phyloP scores from a whole-genome alignment of 441 rosid genomes.

The Melastoma candidum region DNA sequence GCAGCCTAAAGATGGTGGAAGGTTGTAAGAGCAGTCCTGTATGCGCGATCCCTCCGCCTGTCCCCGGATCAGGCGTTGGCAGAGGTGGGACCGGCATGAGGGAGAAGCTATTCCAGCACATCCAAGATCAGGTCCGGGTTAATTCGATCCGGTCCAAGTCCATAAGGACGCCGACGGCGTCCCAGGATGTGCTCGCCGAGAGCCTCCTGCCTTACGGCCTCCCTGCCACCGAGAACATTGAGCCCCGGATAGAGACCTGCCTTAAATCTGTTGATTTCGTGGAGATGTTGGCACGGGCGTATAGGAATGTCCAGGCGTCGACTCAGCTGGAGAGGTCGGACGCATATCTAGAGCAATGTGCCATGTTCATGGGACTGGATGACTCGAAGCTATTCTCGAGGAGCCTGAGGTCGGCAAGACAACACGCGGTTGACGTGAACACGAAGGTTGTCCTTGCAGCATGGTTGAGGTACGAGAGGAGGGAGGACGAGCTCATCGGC shows the following conservation, averaged over 20 bases:
- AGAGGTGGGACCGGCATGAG: slow-evolving; percentile 34
- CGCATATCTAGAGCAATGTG: slow-evolving; percentile 60
- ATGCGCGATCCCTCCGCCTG: slow-evolving; percentile 50
- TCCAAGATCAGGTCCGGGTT: slow-evolving; percentile 56
- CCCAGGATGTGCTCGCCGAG: slow-evolving; percentile 21
- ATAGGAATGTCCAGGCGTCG: slow-evolving; percentile 43
- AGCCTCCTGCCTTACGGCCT: slow-evolving; percentile 65
- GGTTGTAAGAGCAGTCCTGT: slow-evolving; percentile 77
- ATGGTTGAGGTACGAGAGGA: slow-evolving; percentile 86
- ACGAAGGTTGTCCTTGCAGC: slow-evolving; percentile 67
- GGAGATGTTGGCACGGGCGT: slow-evolving; percentile 53
- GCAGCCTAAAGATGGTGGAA: slow-evolving; percentile 71
- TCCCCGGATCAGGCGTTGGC: slow-evolving; percentile 23
- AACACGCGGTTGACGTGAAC: slow-evolving; percentile 69
- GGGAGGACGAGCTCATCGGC: slow-evolving; percentile 84
- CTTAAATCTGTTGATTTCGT: slow-evolving; percentile 63
- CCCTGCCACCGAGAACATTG: slow-evolving; percentile 59
- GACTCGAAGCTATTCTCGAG: slow-evolving; percentile 78
- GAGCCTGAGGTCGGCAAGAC: slow-evolving; percentile 61
- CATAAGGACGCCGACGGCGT: slow-evolving; percentile 21
- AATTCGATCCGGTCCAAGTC: slow-evolving; percentile 49
- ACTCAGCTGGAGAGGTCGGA: slow-evolving; percentile 49
- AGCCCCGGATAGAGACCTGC: slow-evolving; percentile 66
- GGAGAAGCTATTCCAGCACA: slow-evolving; percentile 55
- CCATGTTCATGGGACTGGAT: slow-evolving; percentile 46